These are phyloP conservation scores for Penicillium ochrochloron DNA, from an alignment of 495 filamentous ascomycete species.

Conservation along the genomic window DNA sequence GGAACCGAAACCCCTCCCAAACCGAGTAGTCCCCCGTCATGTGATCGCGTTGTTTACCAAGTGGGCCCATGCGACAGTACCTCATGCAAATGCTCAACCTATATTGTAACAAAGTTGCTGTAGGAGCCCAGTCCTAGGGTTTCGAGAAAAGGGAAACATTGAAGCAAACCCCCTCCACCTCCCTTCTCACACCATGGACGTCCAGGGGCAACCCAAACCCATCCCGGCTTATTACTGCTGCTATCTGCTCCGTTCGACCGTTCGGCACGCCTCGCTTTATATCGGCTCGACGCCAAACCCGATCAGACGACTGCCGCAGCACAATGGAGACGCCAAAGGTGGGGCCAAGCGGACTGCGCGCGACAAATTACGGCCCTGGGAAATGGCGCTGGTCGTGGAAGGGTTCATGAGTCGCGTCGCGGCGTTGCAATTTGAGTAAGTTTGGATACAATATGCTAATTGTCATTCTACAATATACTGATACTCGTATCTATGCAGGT, in stretches of 20 bases:
- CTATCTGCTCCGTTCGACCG: constrained; percentile 86
- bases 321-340: constrained; percentile 81
- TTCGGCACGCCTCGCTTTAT: constrained; percentile 68
- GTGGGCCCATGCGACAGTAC: constrained; percentile 2
- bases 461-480: not conserved
- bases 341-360: constrained; percentile 78
- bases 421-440: constrained; percentile 94
- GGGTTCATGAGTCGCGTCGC: constrained; percentile 87
- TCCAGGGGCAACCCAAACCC: constrained; percentile 41
- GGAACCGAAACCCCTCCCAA: not conserved
- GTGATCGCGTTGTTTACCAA: constrained; percentile 22
- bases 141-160: not conserved
- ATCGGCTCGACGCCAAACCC: constrained; percentile 93
- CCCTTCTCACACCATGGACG: constrained; percentile 20
- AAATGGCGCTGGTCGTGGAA: constrained; percentile 86
- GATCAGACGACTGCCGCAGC: constrained; percentile 76
- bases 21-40: constrained; percentile 3
- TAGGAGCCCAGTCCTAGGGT: not conserved
- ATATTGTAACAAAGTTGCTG: not conserved
- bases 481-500: constrained; percentile 56
- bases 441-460: constrained; percentile 2
- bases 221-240: constrained; percentile 77
- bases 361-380: constrained; percentile 77
- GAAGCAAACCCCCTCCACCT: not conserved
- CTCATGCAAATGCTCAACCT: not conserved